Evolutionary conservation across 179 eudicot species (phyloP), one percentile per base, ranked within the genome.

Genomic region (Carnegiea gigantea): DNA sequence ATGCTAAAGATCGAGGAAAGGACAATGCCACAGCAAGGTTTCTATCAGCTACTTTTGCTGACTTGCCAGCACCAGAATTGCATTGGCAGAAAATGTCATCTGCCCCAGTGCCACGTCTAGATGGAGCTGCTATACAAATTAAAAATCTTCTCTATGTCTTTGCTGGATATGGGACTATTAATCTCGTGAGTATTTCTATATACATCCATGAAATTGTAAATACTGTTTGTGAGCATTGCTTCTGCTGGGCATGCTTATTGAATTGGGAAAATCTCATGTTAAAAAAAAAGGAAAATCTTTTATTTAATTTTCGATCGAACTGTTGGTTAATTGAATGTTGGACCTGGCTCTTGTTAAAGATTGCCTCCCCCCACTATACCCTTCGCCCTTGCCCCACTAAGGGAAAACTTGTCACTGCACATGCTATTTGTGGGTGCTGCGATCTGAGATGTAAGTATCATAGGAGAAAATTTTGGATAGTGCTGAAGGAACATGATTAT

Each of bases 51-150:
- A 97, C 97, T 21, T 97, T 92, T 86, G 98, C 99, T 40, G 99
- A 97, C 83, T 89, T 97, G 79, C 92, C 92, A 30, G 98, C 83
- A 44, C 92, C 97, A 15, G 79, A 93, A 86, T 81, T 95, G 54
- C 79, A 90, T 4, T 97, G 98, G 99, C 95, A 97, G 86, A 83
- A 95, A 90, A 93, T 97, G 97, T 81, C 89, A 7, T 11, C 92
- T 15, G 85, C 94, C 71, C 98, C 98, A 0, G 95, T 93, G 83
- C 92, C 98, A 21, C 98, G 99, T 78, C 89, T 95, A 73, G 99
- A 97, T 64, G 99, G 99, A 17, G 98, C 99, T 28, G 98, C 99
- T 10, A 82, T 92, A 70, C 99, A 97, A 86, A 93, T 97, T 78
- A 90, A 92, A 76, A 82, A 97, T 88, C 90, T 92, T 71, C 86